Base-by-base conservation (phyloP, 257 asterid species). In the Penstemon barbatus region DNA sequence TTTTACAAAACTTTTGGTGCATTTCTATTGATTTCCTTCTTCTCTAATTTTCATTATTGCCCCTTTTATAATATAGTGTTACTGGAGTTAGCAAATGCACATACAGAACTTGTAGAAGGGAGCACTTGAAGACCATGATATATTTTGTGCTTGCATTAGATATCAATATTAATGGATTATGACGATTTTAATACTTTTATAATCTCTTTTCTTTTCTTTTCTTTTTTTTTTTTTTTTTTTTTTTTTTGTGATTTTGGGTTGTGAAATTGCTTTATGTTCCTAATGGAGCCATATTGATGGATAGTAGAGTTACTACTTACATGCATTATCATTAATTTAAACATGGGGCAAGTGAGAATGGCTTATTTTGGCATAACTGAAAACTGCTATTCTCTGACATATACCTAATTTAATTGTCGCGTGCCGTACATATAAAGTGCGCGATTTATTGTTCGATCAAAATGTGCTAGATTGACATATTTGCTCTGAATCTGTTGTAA, bases 31-130 rank as follows among this genome's bases (percentile, higher is more conserved):
- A 4, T 61, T 42, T 44, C 18, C 9, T 15, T 25, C 8, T 64
- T 57, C 12, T 61, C 15, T 1, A 4, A 8, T 63, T 62, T 44
- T 51, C 6, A 3, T 41, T 46, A 57, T 69, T 36, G 57, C 64
- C 38, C 4, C 10, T 43, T 62, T 58, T 57, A 64, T 46, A 8
- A 54, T 54, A 51, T 48, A 41, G 71, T 55, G 4, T 12, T 66
- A 0, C 15, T 10, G 3, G 33, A 25, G 33, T 25, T 2, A 25
- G 33, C 33, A 25, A 25, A 25, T 25, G 33, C 33, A 25, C 33
- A 25, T 25, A 12, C 15, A 10, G n/a, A 2, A 10, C n/a, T 4
- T 9, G 54, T 10, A 10, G 54, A 49, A 3, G 3, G 18, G 54
- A 49, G 54, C 11, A 49, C 54, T 49, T 6, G 15, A 15, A 49